These are phyloP conservation scores for Colletotrichum lindemuthianum DNA, from an alignment of 2,329 filamentous ascomycete genomes.

Conservation along the genomic window DNA sequence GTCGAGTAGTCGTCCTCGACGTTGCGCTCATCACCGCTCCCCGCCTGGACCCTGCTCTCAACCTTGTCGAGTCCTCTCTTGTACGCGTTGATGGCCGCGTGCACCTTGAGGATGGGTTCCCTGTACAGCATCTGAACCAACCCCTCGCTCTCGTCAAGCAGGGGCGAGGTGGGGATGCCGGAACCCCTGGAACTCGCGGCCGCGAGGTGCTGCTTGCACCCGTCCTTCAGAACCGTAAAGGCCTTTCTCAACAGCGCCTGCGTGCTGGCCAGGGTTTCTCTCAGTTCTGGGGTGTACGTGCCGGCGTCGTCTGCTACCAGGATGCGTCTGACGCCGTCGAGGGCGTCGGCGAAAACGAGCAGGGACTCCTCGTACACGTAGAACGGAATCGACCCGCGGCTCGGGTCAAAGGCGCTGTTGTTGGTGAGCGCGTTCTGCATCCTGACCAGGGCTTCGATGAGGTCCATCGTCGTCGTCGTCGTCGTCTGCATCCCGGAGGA, in stretches of 20 bases:
- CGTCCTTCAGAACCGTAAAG: conserved; percentile 14
- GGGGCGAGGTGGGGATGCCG: not conserved
- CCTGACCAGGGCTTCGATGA: conserved; percentile 8
- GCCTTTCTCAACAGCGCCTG: conserved; percentile 18
- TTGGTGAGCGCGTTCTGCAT: conserved; percentile 31
- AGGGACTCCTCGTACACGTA: conserved; percentile 31
- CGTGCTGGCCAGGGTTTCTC: not conserved
- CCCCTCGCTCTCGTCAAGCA: conserved; percentile 15
- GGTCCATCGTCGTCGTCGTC: not conserved
- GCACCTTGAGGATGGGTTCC: not conserved
- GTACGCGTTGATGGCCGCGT: conserved; percentile 15
- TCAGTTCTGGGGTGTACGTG: not conserved
- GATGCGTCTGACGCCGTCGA: conserved; percentile 2
- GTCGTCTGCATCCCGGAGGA: not conserved
- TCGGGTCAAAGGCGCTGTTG: conserved; percentile 23
- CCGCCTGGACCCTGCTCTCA: not conserved
- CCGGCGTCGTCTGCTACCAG: not conserved
- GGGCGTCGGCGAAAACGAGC: conserved; percentile 19
- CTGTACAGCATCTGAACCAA: conserved; percentile 9
- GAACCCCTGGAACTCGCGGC: not conserved
- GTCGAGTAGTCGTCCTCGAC: no score
- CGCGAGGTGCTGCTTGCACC: conserved; percentile 11
- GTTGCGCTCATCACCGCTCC: no score
- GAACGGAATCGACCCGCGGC: conserved; percentile 16
- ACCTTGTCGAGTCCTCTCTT: not conserved